These are phyloP conservation scores for Salvia rosmarinus DNA, from an alignment of 257 asterid species.

Conservation along the genomic window DNA sequence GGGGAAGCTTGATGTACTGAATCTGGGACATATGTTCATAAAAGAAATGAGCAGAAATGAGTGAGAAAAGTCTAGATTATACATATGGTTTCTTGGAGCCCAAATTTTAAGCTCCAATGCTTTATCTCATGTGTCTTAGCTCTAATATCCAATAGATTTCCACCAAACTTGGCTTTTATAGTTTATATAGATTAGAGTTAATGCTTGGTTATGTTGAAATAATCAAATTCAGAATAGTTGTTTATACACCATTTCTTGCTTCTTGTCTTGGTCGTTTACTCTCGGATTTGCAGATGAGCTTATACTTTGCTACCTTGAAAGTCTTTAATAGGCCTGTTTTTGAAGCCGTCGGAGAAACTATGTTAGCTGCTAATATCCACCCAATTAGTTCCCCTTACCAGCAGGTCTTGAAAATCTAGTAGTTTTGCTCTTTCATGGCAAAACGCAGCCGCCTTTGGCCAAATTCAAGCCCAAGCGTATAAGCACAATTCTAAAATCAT, in stretches of 20 bases:
- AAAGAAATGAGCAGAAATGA: no score
- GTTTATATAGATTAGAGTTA: neutral
- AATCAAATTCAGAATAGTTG: neutral
- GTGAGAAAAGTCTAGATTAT: no score
- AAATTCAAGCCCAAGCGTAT: conserved; percentile 32
- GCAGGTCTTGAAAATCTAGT: conserved; percentile 31
- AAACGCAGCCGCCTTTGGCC: conserved; percentile 3
- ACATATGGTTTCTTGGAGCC: no score
- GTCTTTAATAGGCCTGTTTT: neutral
- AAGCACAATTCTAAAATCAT: conserved; percentile 46
- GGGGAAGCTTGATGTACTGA: no score
- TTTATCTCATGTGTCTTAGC: no score
- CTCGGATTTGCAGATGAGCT: neutral
- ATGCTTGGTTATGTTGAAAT: neutral
- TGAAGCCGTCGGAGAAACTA: conserved; percentile 35
- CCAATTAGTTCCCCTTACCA: conserved; percentile 40
- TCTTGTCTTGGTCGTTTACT: neutral
- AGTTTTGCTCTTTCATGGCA: conserved; percentile 32
- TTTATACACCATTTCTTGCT: neutral
- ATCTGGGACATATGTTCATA: no score
- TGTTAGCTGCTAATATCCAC: conserved; percentile 58
- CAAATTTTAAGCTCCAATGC: no score
- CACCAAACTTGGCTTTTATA: no score
- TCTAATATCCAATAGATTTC: no score
- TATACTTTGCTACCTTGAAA: neutral